Evolutionary conservation across 805 yeast species (phyloP), one percentile per base, ranked within the genome.

Genomic region (Dipodascopsis uninucleata): DNA sequence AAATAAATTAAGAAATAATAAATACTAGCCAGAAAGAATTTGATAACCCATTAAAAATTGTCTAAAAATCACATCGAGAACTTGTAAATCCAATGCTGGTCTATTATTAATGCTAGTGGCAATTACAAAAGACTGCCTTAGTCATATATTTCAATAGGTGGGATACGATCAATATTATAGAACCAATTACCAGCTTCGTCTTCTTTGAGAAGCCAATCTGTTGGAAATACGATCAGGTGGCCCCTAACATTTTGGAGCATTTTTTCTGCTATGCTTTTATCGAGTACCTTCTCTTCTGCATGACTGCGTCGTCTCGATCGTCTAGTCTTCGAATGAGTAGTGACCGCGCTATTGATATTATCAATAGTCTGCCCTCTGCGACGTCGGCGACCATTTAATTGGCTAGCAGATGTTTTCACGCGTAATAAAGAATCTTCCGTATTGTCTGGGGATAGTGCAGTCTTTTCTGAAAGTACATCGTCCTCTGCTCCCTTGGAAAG

Each of bases 71-170:
- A n/a, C n/a, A n/a, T n/a, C n/a, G n/a, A n/a, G n/a, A n/a, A n/a
- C n/a, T n/a, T n/a, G n/a, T n/a, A 17, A 10, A 23, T 16, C 4
- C 18, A 35, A 20, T 28, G 20, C 41, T 7, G 8, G 20, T 17
- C n/a, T 1, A 31, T 14, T 10, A 10, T 14, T n/a, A 10, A 14
- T 10, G 9, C n/a, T 31, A 14, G 16, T 14, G 9, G 16, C 14
- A n/a, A 10, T n/a, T 12, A 26, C 29, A 26, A 9, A 17, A 26
- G 9, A 14, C 45, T 25, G 5, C 18, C 17, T 38, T 52, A 87
- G 58, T 88, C 90, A 63, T 85, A 93, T 41, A 93, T 90, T 61
- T 93, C 97, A 44, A 93, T 79, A 1, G 98, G 98, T 4, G 97
- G 96, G 22, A 93, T 70, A 59, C 95, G 79, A 61, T 93, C 98